These are phyloP conservation scores for Imleria badia DNA, from an alignment of 768 basidiomycete genomes.

Conservation along the genomic window DNA sequence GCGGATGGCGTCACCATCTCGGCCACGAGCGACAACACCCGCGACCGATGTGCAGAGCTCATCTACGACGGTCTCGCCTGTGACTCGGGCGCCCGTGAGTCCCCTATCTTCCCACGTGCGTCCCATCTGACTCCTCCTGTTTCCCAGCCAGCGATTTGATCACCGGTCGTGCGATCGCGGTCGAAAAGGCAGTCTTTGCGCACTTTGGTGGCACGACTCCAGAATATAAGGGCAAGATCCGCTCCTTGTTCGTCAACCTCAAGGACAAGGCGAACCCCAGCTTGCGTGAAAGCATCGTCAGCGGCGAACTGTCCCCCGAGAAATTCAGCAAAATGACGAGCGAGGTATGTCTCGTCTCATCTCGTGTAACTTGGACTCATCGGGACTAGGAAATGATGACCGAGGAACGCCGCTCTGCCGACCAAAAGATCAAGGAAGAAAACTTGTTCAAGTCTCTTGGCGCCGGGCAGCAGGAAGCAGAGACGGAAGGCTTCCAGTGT, in stretches of 20 bases:
- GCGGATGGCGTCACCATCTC: constrained; percentile 63
- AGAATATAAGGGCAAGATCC: constrained; percentile 75
- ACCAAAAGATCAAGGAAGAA: constrained; percentile 76
- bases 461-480: constrained; percentile 86
- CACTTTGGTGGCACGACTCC: constrained; percentile 45
- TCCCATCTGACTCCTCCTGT: constrained; percentile 5
- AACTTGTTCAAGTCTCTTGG: constrained; percentile 91
- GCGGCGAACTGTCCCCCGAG: constrained; percentile 70
- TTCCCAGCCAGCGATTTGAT: constrained; percentile 67
- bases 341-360: constrained; percentile 46
- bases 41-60: constrained; percentile 87
- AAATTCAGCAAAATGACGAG: constrained; percentile 80
- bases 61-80: constrained; percentile 88
- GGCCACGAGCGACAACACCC: constrained; percentile 64
- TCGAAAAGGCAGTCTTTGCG: constrained; percentile 66
- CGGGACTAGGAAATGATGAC: constrained; percentile 86
- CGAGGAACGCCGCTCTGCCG: constrained; percentile 83
- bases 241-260: constrained; percentile 87
- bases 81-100: constrained; percentile 88
- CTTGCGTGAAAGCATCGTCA: constrained; percentile 80
- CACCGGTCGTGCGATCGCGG: constrained; percentile 57
- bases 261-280: constrained; percentile 94
- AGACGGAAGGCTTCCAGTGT: constrained; percentile 98
- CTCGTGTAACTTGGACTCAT: not conserved
- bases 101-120: not conserved